These are phyloP conservation scores for Pulveroboletus ravenelii DNA, from an alignment of 768 basidiomycete species.

Conservation along the genomic window DNA sequence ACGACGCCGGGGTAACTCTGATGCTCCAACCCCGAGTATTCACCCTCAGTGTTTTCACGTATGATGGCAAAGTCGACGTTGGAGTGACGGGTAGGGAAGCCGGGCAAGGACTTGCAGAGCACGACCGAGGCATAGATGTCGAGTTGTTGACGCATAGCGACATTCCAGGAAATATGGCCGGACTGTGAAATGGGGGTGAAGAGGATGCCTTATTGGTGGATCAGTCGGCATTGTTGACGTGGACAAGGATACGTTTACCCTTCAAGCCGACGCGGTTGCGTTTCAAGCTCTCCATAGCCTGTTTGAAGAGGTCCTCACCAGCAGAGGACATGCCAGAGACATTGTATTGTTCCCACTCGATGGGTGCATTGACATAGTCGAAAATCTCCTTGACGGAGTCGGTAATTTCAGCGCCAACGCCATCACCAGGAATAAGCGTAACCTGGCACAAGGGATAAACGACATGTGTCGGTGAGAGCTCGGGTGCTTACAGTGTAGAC, in stretches of 20 bases:
- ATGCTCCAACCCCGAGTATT: constrained; percentile 98
- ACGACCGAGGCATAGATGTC: constrained; percentile 99
- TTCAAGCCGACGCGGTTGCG: constrained; percentile 97
- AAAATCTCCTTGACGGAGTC: constrained; percentile 99
- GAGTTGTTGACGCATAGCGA: constrained; percentile 98
- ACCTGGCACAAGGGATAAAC: constrained; percentile 50
- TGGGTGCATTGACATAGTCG: constrained; percentile 94
- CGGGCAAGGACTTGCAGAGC: constrained; percentile 95
- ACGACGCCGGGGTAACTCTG: constrained; percentile 98
- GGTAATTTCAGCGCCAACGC: constrained; percentile 95
- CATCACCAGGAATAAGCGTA: constrained; percentile 96
- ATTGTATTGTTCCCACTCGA: constrained; percentile 98
- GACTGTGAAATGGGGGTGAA: constrained; percentile 96
- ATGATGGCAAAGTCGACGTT: constrained; percentile 99
- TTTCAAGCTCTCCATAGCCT: constrained; percentile 97
- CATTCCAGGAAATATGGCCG: constrained; percentile 99
- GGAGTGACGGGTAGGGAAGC: constrained; percentile 90
- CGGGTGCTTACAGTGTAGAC: constrained; percentile 71
- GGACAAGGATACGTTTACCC: constrained; percentile 45
- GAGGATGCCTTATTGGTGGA: constrained; percentile 70
- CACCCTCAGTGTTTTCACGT: constrained; percentile 99
- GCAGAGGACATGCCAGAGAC: constrained; percentile 94
- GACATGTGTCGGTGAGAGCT: constrained; percentile 3
- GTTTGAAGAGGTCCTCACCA: constrained; percentile 92
- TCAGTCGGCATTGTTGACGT: constrained; percentile 1